Base-by-base conservation (phyloP, 2,329 filamentous ascomycete genomes). In the Didymella sp. region DNA sequence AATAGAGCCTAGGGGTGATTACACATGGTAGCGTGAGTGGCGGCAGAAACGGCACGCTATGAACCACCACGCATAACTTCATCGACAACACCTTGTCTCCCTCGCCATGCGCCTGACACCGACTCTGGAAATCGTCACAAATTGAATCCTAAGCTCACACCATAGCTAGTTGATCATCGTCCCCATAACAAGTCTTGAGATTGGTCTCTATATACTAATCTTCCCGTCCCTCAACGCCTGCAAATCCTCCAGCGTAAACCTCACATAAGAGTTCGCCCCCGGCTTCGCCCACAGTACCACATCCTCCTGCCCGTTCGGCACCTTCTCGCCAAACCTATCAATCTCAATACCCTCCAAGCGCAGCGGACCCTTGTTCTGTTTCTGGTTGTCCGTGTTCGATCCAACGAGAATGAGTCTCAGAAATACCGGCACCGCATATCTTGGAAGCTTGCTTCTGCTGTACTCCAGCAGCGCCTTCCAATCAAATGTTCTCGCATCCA, bases 401-500 rank as follows among this genome's bases (percentile, higher is more conserved):
- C 81, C 81, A 28, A 78, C 79, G 21, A 79, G 74, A 4, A 89
- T 81, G 13, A 90, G 72, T 0, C 89, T 81, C 43, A 92, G 63
- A 76, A 92, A 92, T 2, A 91, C 73, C 0, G 90, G 90, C 1
- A 92, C 88, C 0, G 89, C 90, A 67, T 92, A 92, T 60, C 81
- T 82, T 0, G 90, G 89, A 17, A 93, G 50, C 43, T 71, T 68
- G 7, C 56, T 60, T 19, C 58, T 58, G 19, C 62, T 58, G 50
- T 72, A 68, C 12, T 58, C 58, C 22, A 72, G 46, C 1, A 73
- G 47, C 1, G 61, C 67, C 9, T 50, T 66, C 62, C 66, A 73
- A 40, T 74, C 68, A 19, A 71, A 69, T 1, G 56, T 61, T 35
- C 59, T 50, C 1, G 60, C 22, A 0, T 76, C 73, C 0, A 58